Percentiles rank a stretch among this genome's conserved stretches.
Evolutionary conservation across 495 filamentous ascomycete genomes (phyloP).

Genomic region (Acidomyces sp.): DNA sequence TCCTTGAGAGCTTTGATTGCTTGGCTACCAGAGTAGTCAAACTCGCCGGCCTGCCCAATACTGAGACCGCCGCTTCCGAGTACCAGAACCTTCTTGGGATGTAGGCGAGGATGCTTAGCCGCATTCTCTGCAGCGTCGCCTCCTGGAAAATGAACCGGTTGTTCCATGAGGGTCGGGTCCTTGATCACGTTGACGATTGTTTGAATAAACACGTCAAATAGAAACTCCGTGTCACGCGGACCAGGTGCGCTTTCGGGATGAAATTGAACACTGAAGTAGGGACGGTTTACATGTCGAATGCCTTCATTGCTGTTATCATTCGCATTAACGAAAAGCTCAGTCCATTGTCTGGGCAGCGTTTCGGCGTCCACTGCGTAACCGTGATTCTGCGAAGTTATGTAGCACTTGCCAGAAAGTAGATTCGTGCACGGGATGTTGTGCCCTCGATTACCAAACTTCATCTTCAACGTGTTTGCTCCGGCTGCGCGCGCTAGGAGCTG

Average conservation of each 20-base stretch:
- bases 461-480: slow-evolving; percentile 77
- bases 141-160: slow-evolving; percentile 74
- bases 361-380: slow-evolving; percentile 80
- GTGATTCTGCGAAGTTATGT: slow-evolving; percentile 98
- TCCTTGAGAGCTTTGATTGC: slow-evolving; percentile 97
- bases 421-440: slow-evolving; percentile 98
- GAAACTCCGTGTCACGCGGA: slow-evolving; percentile 87
- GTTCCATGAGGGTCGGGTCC: slow-evolving; percentile 46
- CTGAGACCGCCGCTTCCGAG: slow-evolving; percentile 87
- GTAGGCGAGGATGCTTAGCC: slow-evolving; percentile 58
- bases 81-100: slow-evolving; percentile 85
- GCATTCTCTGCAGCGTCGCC: slow-evolving; percentile 65
- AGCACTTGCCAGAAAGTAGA: slow-evolving; percentile 82
- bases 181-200: slow-evolving; percentile 56
- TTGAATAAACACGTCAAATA: slow-evolving; percentile 92
- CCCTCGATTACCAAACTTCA: slow-evolving; percentile 98
- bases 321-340: slow-evolving; percentile 90
- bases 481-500: slow-evolving; percentile 85
- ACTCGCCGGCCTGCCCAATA: slow-evolving; percentile 95
- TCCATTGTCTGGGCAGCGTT: slow-evolving; percentile 65
- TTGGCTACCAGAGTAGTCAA: slow-evolving; percentile 88
- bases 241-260: slow-evolving; percentile 94
- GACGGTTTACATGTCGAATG: slow-evolving; percentile 70
- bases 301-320: slow-evolving; percentile 97
- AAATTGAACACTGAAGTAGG: slow-evolving; percentile 97